phyloP scores from a whole-genome alignment of 805 yeast species.

The Clavispora vitiphila region DNA sequence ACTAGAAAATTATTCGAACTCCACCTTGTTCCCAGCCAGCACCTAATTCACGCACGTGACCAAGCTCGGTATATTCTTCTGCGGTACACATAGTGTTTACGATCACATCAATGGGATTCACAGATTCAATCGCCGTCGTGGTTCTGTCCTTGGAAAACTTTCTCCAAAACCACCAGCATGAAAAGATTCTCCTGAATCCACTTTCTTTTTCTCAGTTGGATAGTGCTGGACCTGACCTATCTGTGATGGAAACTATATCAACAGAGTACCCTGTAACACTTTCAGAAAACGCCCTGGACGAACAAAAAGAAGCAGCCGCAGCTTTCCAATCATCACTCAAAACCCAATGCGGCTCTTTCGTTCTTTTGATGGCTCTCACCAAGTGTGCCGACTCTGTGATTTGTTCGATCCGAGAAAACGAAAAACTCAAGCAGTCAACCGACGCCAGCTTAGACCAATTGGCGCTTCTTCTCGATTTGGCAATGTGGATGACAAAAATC shows the following conservation, averaged over 20 bases:
- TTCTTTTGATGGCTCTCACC: slow-evolving; percentile 20
- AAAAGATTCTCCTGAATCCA: neutral
- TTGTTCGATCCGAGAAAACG: neutral
- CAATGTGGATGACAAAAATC: slow-evolving; percentile 15
- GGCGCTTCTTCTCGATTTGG: slow-evolving; percentile 21
- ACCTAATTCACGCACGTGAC: neutral
- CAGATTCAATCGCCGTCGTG: neutral
- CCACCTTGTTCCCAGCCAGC: too few species aligned
- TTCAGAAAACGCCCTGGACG: neutral
- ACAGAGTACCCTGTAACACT: neutral
- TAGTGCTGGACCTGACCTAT: neutral
- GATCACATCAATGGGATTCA: neutral
- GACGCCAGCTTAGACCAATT: neutral
- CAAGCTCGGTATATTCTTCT: neutral
- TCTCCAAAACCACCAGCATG: neutral
- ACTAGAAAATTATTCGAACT: too few species aligned
- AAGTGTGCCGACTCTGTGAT: slow-evolving; percentile 3
- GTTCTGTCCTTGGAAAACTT: neutral
- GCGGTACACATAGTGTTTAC: neutral
- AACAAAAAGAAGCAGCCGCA: slow-evolving; percentile 8
- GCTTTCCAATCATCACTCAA: slow-evolving; percentile 21
- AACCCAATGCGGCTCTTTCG: slow-evolving; percentile 17
- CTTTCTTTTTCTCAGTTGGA: neutral
- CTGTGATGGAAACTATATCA: neutral
- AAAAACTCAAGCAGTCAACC: neutral